Percentiles rank a stretch among this genome's conserved stretches.
phyloP scores from a whole-genome alignment of 2,329 filamentous ascomycete genomes.

The Calonectria henricotiae region DNA sequence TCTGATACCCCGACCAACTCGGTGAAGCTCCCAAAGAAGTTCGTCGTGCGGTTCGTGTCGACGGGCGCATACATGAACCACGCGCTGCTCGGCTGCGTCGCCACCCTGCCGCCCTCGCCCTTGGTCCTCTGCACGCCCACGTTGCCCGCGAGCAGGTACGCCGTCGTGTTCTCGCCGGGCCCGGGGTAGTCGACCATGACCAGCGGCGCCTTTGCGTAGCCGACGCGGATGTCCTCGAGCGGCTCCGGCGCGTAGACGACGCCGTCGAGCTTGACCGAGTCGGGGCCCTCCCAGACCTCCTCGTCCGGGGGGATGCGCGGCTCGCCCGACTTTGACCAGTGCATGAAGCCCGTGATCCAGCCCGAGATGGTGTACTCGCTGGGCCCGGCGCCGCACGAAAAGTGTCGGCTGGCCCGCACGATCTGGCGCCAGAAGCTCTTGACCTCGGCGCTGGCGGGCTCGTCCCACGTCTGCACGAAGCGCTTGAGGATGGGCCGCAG shows the following conservation, averaged over 20 bases:
- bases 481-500: constrained; percentile 63
- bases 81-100: constrained; percentile 57
- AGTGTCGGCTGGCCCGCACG: constrained; percentile 57
- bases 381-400: constrained; percentile 52
- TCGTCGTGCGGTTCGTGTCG: constrained; percentile 46
- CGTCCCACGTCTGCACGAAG: constrained; percentile 65
- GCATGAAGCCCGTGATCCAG: constrained; percentile 67
- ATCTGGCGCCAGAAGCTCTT: constrained; percentile 64
- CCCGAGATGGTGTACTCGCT: constrained; percentile 62
- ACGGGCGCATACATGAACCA: constrained; percentile 63
- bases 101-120: constrained; percentile 47
- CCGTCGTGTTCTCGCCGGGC: constrained; percentile 51
- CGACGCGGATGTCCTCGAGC: constrained; percentile 56
- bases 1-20: constrained; percentile 47
- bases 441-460: constrained; percentile 55
- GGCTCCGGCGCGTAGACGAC: constrained; percentile 53
- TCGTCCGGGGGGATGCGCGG: constrained; percentile 43
- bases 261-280: constrained; percentile 50
- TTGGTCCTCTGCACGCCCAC: constrained; percentile 55
- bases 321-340: constrained; percentile 61
- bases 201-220: constrained; percentile 61
- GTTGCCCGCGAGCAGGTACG: constrained; percentile 60
- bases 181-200: constrained; percentile 56
- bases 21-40: constrained; percentile 42
- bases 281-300: constrained; percentile 16